Base-by-base conservation (phyloP, 2,329 filamentous ascomycete genomes). In the Diaporthe sp. region DNA sequence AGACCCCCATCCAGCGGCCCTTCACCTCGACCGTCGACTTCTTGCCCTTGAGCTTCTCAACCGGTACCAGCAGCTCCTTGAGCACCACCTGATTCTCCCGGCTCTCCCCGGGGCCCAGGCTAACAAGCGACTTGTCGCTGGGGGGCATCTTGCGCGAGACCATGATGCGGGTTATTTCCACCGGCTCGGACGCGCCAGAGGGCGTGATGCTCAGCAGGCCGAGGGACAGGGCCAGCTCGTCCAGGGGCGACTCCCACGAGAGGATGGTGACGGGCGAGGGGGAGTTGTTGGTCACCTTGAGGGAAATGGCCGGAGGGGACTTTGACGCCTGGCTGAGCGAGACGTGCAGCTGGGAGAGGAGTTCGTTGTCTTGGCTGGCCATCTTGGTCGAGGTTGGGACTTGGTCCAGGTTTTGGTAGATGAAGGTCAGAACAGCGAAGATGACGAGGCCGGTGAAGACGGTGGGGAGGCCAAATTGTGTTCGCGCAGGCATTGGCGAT, bases 161-260 rank as follows among this genome's bases (percentile, higher is more conserved):
- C 73, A 85, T 81, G 68, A 87, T 79, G 19, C 79, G 81, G 17
- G 83, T 82, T 13, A 87, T 79, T 4, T 85, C 80, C 5, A 88
- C 72, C 6, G 85, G 83, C 31, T 76, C 53, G 7, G 79, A 78
- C 22, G 81, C 80, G 1, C 82, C 83, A 3, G 82, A 80, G 4
- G 83, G 84, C 3, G 82, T 85, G 76, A 88, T 82, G 46, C 81
- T 80, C 6, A 88, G 71, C n/a, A 86, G 79, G 12, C 87, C 87
- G 4, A 87, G 81, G 72, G 84, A 82, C 61, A 87, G 75, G 0
- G 84, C 86, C 22, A 86, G 71, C 0, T 82, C 80, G 77, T 88
- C 87, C n/a, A 88, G 81, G n/a, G 87, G 87, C 0, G 86, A 86
- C 67, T 84, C 81, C 82, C 87, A 88, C 4, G 79, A 80, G 49